Evolutionary conservation across 441 rosid genomes (phyloP), one percentile per base, ranked within the genome.

Genomic region (Pelargonium fulgidum): DNA sequence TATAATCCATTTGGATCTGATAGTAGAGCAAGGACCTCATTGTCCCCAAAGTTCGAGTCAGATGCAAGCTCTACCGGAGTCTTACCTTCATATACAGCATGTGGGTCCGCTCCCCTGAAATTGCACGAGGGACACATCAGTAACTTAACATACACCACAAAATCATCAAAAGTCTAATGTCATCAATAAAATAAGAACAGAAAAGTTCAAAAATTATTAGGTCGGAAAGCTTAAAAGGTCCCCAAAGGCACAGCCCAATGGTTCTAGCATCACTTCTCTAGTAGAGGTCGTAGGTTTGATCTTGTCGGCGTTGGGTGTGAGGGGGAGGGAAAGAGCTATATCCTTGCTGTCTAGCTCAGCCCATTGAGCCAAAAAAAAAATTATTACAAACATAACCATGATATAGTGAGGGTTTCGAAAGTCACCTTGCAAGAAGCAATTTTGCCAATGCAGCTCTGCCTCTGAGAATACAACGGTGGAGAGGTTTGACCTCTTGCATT

Each of bases 101-200:
- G 80, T 19, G 83, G 86, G 78, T 96, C 86, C 22, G 99, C 96
- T 72, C 97, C 99, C 87, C 99, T 96, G 92, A 75, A 77, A 73
- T 70, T 56, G 64, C 11, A 54, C 48, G 52, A 24, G 13, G 26
- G 14, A 42, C 44, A 58, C 24, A 45, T 61, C 7, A 66, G 70
- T 45, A 47, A 63, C 13, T 58, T 7, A 11, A 16, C 10, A 20
- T 20, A 56, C 29, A 11, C 12, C 62, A 22, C 3, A 56, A 7
- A 22, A 7, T 56, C 10, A 7, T 56, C 41, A 36, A 36, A 36
- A 36, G 41, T 7, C 8, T 36, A 8, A 36, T 36, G 3, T 36
- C 41, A 36, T 36, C 41, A 36, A 36, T 3, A 36, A 36, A 6
- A 36, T 36, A 36, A 36, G 8, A 36, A 36, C 6, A 5, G 41